phyloP scores from a whole-genome alignment of 2,329 filamentous ascomycete genomes.

The Cladobotryum protrusum region DNA sequence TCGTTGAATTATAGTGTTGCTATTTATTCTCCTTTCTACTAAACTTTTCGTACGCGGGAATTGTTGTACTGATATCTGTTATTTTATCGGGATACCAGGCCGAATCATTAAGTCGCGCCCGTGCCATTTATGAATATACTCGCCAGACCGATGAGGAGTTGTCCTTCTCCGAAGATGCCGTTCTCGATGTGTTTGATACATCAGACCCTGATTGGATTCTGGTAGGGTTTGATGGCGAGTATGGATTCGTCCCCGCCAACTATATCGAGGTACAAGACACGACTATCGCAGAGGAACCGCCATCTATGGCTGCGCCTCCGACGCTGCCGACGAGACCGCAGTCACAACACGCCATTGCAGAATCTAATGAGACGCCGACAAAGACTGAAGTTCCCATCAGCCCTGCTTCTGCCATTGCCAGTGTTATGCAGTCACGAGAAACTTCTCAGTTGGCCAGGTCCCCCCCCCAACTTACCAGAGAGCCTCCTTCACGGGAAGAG shows the following conservation, averaged over 20 bases:
- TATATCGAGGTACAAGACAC: slow-evolving; percentile 72
- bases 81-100: background rate
- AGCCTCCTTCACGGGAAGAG: slow-evolving; percentile 21
- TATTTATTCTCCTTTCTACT: slow-evolving; percentile 26
- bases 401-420: slow-evolving; percentile 50
- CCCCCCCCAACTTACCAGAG: slow-evolving; percentile 21
- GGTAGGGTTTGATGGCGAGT: slow-evolving; percentile 77
- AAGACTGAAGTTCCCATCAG: slow-evolving; percentile 44
- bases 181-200: slow-evolving; percentile 78
- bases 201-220: slow-evolving; percentile 96
- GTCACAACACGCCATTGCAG: slow-evolving; percentile 25
- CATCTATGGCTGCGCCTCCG: slow-evolving; percentile 32
- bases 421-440: slow-evolving; percentile 45
- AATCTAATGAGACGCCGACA: slow-evolving; percentile 16
- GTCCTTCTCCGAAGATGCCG: slow-evolving; percentile 84
- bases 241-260: slow-evolving; percentile 90
- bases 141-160: slow-evolving; percentile 97
- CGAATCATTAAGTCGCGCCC: slow-evolving; percentile 54
- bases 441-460: slow-evolving; percentile 25
- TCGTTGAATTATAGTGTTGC: too few relatives aligned
- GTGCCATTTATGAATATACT: slow-evolving; percentile 96
- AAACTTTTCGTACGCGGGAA: slow-evolving; percentile 18
- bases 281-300: slow-evolving; percentile 36
- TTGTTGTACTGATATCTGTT: background rate
- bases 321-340: slow-evolving; percentile 39